Conservation (phyloP, 1,284 basidiomycete species). For the Irpex lacteus region DNA sequence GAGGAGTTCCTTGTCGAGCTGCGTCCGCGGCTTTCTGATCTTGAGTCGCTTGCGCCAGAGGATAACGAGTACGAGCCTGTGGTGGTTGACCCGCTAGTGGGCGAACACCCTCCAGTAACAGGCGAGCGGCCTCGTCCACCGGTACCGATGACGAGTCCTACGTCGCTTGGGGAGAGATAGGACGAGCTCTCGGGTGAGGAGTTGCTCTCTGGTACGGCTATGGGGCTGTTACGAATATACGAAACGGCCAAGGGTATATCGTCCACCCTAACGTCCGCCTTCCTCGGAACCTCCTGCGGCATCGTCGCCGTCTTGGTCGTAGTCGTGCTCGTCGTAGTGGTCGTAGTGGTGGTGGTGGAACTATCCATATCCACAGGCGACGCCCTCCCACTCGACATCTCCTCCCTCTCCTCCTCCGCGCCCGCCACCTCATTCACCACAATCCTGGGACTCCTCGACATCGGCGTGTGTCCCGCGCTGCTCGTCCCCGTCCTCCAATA, state of each 20-base stretch:
- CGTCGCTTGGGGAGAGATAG: slow-evolving; percentile 26
- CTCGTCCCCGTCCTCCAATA: background rate
- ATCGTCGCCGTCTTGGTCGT: background rate
- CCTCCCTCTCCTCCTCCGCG: slow-evolving; percentile 32
- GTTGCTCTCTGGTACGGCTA: slow-evolving; percentile 12
- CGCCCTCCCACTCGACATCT: slow-evolving; percentile 23
- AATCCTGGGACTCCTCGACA: slow-evolving; percentile 25
- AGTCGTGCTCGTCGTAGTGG: background rate
- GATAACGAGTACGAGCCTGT: slow-evolving; percentile 27
- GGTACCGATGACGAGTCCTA: background rate
- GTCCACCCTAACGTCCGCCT: slow-evolving; percentile 10
- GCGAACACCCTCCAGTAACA: slow-evolving; percentile 15
- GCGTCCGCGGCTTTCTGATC: slow-evolving; percentile 42
- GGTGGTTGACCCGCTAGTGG: slow-evolving; percentile 30
- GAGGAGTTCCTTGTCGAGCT: slow-evolving; percentile 51
- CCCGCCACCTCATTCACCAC: slow-evolving; percentile 32
- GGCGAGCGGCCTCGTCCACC: slow-evolving; percentile 24
- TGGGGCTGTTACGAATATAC: slow-evolving; percentile 7
- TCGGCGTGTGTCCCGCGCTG: slow-evolving; percentile 11
- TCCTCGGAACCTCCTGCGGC: slow-evolving; percentile 10
- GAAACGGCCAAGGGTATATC: slow-evolving; percentile 13
- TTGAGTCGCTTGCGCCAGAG: slow-evolving; percentile 25
- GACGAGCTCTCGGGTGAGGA: slow-evolving; percentile 15
- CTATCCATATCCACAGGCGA: slow-evolving; percentile 1
- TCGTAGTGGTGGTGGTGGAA: background rate